phyloP scores from a whole-genome alignment of 768 basidiomycete species.

The Amanita phalloides region DNA sequence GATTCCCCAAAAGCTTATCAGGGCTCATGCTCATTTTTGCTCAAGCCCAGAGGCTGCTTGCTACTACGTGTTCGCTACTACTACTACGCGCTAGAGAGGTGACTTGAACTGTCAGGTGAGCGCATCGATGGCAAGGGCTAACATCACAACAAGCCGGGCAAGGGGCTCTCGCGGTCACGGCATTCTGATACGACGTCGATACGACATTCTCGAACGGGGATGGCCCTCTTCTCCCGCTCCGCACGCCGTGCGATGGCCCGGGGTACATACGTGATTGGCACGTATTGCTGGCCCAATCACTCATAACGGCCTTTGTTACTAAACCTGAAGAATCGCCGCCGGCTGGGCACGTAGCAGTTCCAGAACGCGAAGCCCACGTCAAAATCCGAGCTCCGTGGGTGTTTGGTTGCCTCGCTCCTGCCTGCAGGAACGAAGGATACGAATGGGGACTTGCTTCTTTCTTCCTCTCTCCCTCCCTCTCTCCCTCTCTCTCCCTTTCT shows the following conservation, averaged over 20 bases:
- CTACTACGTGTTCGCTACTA: too few species aligned
- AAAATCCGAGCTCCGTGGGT: constrained; percentile 7
- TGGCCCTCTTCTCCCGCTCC: background rate
- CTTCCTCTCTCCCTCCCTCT: background rate
- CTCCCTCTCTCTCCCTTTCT: background rate
- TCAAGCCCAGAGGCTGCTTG: background rate
- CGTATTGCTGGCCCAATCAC: background rate
- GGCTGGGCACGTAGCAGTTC: background rate
- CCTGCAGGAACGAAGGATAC: background rate
- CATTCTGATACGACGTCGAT: too few species aligned
- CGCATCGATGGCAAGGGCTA: background rate
- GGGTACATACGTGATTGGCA: too few species aligned
- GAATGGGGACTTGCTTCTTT: background rate
- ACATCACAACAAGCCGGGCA: too few species aligned
- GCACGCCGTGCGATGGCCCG: too few species aligned
- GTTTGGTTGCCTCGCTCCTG: background rate
- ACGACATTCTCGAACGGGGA: too few species aligned
- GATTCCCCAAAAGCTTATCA: background rate
- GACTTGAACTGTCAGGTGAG: background rate
- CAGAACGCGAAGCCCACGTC: constrained; percentile 4
- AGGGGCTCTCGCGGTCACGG: too few species aligned
- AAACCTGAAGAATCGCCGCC: background rate
- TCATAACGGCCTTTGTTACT: background rate
- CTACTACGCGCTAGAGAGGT: background rate
- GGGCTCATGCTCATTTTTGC: background rate